phyloP scores from a whole-genome alignment of 2,329 filamentous ascomycete genomes.

The Tolypocladium sp. region DNA sequence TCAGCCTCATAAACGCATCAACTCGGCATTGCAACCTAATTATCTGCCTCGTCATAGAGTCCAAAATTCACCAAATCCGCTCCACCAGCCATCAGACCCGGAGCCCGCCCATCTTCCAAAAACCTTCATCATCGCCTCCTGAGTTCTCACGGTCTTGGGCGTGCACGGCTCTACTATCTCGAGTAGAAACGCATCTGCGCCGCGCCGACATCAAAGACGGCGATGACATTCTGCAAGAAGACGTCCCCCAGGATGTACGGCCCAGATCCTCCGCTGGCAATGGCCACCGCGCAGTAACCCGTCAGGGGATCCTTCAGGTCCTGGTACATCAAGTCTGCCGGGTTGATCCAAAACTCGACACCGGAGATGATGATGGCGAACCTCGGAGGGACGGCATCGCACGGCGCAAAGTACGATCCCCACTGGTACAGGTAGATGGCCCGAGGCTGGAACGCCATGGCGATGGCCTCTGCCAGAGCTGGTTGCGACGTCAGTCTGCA shows the following conservation, averaged over 20 bases:
- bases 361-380: slow-evolving; percentile 36
- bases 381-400: slow-evolving; percentile 34
- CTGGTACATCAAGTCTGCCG: slow-evolving; percentile 36
- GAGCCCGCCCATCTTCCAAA: background rate
- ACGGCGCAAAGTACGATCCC: slow-evolving; percentile 38
- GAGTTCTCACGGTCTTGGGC: background rate
- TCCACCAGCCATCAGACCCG: background rate
- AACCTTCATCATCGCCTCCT: background rate
- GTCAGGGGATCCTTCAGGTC: slow-evolving; percentile 33
- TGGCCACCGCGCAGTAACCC: slow-evolving; percentile 37
- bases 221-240: slow-evolving; percentile 41
- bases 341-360: slow-evolving; percentile 36
- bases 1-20: background rate
- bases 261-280: slow-evolving; percentile 33
- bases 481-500: background rate
- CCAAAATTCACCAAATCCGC: background rate
- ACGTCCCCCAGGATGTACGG: slow-evolving; percentile 40
- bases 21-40: background rate
- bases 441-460: slow-evolving; percentile 34
- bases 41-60: background rate
- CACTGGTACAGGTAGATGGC: slow-evolving; percentile 37
- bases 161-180: slow-evolving; percentile 4
- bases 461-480: slow-evolving; percentile 40
- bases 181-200: slow-evolving; percentile 36
- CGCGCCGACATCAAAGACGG: slow-evolving; percentile 37